Conservation (phyloP, 148 eudicot species). For the Rhododendron griersonianum region DNA sequence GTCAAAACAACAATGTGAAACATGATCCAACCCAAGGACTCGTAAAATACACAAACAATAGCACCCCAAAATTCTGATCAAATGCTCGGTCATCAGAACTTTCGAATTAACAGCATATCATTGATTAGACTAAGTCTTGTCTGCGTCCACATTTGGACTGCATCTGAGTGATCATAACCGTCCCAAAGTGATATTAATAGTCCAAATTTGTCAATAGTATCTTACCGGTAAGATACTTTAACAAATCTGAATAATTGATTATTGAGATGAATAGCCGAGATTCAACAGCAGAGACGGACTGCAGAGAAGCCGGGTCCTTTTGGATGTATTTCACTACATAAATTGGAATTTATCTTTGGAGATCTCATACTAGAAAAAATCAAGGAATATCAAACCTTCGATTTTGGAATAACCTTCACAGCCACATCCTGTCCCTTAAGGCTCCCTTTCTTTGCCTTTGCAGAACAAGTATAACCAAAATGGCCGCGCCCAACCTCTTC, state of each 20-base stretch:
- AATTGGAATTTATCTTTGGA: neutral
- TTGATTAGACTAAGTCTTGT: too few relatives aligned
- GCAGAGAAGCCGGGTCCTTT: too few relatives aligned
- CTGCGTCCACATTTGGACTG: neutral
- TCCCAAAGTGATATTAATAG: neutral
- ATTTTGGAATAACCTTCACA: constrained; percentile 92
- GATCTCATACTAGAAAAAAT: neutral
- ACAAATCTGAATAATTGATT: too few relatives aligned
- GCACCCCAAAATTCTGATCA: neutral
- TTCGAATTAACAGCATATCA: neutral
- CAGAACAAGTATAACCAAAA: constrained; percentile 93
- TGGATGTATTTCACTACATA: neutral
- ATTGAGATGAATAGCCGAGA: neutral
- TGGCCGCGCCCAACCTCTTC: constrained; percentile 96
- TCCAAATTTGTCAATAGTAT: neutral
- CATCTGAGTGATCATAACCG: neutral
- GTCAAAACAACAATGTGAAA: neutral
- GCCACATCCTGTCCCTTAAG: constrained; percentile 89
- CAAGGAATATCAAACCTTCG: constrained; percentile 48
- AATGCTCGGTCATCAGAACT: neutral
- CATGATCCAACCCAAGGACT: neutral
- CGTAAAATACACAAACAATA: constrained; percentile 1
- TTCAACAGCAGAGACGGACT: too few relatives aligned
- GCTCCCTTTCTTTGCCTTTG: constrained; percentile 72
- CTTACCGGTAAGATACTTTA: neutral